Base-by-base conservation (phyloP, 306 rosid genomes). In the Rosa lucieae region DNA sequence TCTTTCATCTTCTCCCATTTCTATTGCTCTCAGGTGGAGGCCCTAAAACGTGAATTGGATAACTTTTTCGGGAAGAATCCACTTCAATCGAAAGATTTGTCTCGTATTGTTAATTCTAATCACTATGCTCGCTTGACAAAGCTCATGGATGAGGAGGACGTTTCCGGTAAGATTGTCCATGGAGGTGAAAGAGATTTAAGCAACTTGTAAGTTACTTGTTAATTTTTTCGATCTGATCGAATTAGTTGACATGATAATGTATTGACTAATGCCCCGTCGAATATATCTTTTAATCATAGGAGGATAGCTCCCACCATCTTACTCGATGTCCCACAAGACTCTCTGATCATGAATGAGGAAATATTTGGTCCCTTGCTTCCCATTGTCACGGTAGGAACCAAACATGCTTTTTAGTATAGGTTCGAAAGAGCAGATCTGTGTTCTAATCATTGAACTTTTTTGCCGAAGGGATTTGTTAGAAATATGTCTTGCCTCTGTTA, bases 321-420 rank as follows among this genome's bases (percentile, higher is more conserved):
- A 77, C 83, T 95, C 70, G 97, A 95, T 73, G 96, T 89, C 40
- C 97, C 98, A 2, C 86, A 56, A 63, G 91, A 95, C 82, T 89
- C 98, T 61, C 52, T 89, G 80, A 85, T 95, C 73, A 92, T 95
- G 99, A 79, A 15, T 32, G 99, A 95, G 70, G 99, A 95, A 85
- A 92, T 95, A 77, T 95, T 95, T 74, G 99, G 99, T 80, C 99
- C 99, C 40, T 85, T 95, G 79, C 97, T 95, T 84, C 98, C 99
- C 80, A 92, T 95, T 83, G 5, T 92, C 82, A 90, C 90, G 84
- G 99, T 94, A 88, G 47, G 90, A 84, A 72, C 37, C 44, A 6
- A 32, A 32, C 37, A 32, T 32, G 2, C 37, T 32, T 32, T 32
- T 32, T 32, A 32, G 37, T 32, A 32, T 32, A 32, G 37, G 37